phyloP scores from a whole-genome alignment of 2,329 filamentous ascomycete species.

The Pyricularia pennisetigena region DNA sequence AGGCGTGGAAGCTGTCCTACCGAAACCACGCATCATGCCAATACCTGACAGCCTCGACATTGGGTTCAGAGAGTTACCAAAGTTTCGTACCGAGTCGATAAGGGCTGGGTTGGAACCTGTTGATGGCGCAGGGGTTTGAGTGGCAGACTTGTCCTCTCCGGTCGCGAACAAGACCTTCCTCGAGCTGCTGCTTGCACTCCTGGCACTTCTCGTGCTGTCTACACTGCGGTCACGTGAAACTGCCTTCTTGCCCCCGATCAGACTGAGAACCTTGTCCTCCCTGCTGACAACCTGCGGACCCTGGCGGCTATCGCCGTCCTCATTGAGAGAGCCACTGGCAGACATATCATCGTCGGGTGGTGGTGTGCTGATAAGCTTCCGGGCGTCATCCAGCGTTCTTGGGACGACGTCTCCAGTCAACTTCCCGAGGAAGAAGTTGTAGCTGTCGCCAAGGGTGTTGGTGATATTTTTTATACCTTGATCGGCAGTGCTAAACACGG shows the following conservation, averaged over 20 bases:
- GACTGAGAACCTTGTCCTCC: conserved; percentile 59
- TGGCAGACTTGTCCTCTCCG: conserved; percentile 14
- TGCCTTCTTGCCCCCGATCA: conserved; percentile 53
- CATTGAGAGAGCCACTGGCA: conserved; percentile 45
- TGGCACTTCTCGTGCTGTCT: conserved; percentile 59
- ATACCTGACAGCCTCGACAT: conserved; percentile 70
- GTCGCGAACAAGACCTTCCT: conserved; percentile 46
- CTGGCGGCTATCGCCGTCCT: conserved; percentile 20
- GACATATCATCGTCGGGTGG: conserved; percentile 51
- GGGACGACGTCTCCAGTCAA: conserved; percentile 57
- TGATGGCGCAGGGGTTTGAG: conserved; percentile 13
- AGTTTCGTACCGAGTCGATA: conserved; percentile 71
- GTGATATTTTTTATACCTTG: conserved; percentile 89
- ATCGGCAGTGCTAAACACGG: conserved; percentile 79
- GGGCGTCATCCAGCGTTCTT: conserved; percentile 85
- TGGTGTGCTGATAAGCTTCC: conserved; percentile 74
- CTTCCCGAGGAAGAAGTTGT: conserved; percentile 85
- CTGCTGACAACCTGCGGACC: conserved; percentile 13
- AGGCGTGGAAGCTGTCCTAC: conserved; percentile 40
- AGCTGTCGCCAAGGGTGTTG: conserved; percentile 80
- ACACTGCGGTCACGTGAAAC: conserved; percentile 58
- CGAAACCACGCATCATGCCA: conserved; percentile 66
- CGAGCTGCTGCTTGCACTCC: conserved; percentile 47
- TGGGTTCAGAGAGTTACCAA: conserved; percentile 74
- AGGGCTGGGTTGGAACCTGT: conserved; percentile 44